phyloP scores from a whole-genome alignment of 2,329 filamentous ascomycete genomes.

The Apiospora pterosperma region DNA sequence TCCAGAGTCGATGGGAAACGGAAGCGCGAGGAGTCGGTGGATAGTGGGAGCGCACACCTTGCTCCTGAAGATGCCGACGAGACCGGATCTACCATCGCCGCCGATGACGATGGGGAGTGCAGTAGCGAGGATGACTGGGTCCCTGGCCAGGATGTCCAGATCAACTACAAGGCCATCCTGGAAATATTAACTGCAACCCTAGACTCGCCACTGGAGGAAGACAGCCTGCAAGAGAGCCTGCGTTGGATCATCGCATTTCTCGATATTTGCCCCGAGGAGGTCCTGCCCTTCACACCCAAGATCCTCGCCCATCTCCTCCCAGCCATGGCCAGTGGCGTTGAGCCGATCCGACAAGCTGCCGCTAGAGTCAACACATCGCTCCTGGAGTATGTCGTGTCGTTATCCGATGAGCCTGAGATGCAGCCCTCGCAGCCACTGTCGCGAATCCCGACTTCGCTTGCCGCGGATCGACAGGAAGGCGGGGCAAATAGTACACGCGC shows the following conservation, averaged over 20 bases:
- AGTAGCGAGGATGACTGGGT: slow-evolving; percentile 91
- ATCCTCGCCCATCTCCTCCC: slow-evolving; percentile 89
- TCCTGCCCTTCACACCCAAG: slow-evolving; percentile 89
- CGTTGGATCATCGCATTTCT: slow-evolving; percentile 96
- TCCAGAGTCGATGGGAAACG: slow-evolving; percentile 63
- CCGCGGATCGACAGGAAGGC: slow-evolving; percentile 43
- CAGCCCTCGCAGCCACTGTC: slow-evolving; percentile 32
- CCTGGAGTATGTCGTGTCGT: slow-evolving; percentile 89
- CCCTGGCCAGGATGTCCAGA: slow-evolving; percentile 92
- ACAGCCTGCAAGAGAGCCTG: slow-evolving; percentile 85
- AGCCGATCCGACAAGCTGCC: slow-evolving; percentile 84
- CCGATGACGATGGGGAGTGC: slow-evolving; percentile 50
- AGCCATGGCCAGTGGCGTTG: slow-evolving; percentile 87
- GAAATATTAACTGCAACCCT: slow-evolving; percentile 89
- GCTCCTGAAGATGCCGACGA: slow-evolving; percentile 60
- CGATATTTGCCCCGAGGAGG: slow-evolving; percentile 95
- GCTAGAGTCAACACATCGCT: slow-evolving; percentile 85
- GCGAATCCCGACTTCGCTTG: slow-evolving; percentile 36
- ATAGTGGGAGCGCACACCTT: slow-evolving; percentile 58
- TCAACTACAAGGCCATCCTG: slow-evolving; percentile 88
- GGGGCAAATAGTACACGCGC: slow-evolving; percentile 43
- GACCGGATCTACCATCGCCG: slow-evolving; percentile 52
- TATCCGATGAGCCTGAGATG: slow-evolving; percentile 66
- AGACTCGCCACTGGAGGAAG: slow-evolving; percentile 81
- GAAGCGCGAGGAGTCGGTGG: slow-evolving; percentile 67